Conservation (phyloP, 2,329 filamentous ascomycete genomes). For the Fusarium redolens region DNA sequence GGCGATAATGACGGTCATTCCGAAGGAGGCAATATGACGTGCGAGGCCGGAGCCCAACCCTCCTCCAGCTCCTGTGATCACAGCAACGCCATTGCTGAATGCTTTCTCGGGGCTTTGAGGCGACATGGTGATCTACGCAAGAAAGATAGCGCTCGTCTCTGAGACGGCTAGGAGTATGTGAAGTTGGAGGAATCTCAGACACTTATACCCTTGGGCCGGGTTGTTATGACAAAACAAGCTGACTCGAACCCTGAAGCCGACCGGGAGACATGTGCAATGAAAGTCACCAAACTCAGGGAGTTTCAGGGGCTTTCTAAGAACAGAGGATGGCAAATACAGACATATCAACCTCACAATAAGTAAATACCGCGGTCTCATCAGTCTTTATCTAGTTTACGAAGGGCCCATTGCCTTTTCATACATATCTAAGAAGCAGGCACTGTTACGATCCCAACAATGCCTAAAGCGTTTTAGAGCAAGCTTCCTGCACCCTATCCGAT, state of each 20-base stretch:
- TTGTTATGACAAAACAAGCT: background rate
- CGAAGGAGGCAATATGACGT: background rate
- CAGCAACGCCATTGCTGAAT: background rate
- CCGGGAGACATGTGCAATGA: rapidly evolving
- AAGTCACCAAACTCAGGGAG: too few species aligned
- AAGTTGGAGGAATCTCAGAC: rapidly evolving
- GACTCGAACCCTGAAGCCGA: background rate
- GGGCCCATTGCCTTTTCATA: too few species aligned
- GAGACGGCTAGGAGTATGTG: too few species aligned
- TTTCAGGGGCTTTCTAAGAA: too few species aligned
- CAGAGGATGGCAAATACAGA: too few species aligned
- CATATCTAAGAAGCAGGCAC: too few species aligned
- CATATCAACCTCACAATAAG: too few species aligned
- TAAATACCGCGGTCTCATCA: too few species aligned
- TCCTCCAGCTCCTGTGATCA: background rate
- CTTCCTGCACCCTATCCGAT: background rate
- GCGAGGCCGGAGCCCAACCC: background rate
- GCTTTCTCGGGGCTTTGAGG: background rate
- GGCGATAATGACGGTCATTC: background rate
- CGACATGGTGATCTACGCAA: background rate
- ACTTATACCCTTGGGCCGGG: background rate
- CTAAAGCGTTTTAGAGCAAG: too few species aligned
- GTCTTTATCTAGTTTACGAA: too few species aligned
- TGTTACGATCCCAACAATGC: too few species aligned
- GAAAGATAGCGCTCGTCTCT: too few species aligned